Evolutionary conservation across 108 stramenopile genomes (phyloP), one percentile per base, ranked within the genome.

Genomic region (Skeletonema tropicum): DNA sequence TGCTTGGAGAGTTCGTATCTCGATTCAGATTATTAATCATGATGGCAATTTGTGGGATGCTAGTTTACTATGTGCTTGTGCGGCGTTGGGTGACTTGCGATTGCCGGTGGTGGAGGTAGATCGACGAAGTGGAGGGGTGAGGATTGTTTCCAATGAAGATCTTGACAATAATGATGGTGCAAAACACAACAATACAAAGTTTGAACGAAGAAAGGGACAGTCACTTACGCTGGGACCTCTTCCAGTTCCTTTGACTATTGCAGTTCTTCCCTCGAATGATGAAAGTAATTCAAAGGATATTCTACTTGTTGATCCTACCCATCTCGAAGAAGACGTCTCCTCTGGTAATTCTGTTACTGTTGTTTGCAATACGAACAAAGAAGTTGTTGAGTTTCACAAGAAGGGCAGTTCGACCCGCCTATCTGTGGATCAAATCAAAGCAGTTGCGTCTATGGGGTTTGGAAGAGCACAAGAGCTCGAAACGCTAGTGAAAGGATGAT

Each of bases 11-110:
- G 59, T 94, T 31, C 62, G 82, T 12, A 68, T 92, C 10, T 82
- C 88, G 3, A 73, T 88, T 10, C 66, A 82, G 10, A 64, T 92
- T 14, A 55, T 94, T 12, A 82, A 92, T 58, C 76, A 86, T 41
- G 85, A 77, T 60, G 93, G 93, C 6, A 94, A 89, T 78, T 31
- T 89, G 7, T 66, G 57, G 33, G 90, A 92, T 70, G 89, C 85
- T 6, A 65, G 80, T 10, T 64, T 90, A 58, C 49, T 90, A 48
- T 88, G 85, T 39, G 83, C 85, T 17, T 79, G 90, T 71, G 90
- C 91, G 61, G 93, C 93, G 2, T 80, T 91, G 75, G 66, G 71
- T 45, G 88, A 94, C 70, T 85, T 90, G 38, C 73, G 35, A 21
- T 67, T 94, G 57, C 93, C 93, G n/a, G 68, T 78, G 57, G 71